Conservation (phyloP, 306 rosid genomes). For the Parietaria judaica region DNA sequence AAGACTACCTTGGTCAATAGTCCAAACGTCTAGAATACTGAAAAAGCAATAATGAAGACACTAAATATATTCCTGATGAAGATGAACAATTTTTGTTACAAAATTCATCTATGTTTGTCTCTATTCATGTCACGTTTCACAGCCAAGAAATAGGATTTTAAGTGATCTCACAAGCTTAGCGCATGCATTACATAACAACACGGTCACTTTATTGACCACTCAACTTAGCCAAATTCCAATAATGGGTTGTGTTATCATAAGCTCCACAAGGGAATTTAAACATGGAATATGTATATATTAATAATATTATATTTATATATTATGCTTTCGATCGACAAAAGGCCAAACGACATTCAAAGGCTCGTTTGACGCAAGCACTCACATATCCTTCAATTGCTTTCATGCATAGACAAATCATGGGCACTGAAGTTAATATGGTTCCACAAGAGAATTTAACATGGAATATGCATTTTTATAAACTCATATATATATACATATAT, state of each 20-base stretch:
- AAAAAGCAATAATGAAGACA: background rate
- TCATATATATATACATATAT: too few species aligned
- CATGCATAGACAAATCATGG: too few species aligned
- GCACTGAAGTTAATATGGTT: too few species aligned
- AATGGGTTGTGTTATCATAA: background rate
- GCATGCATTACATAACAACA: background rate
- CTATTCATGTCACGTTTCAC: background rate
- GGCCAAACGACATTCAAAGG: too few species aligned
- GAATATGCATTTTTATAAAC: too few species aligned
- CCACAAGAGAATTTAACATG: too few species aligned
- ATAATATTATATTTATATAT: background rate
- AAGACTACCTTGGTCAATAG: background rate
- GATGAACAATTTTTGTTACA: background rate
- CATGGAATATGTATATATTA: constrained; percentile 2
- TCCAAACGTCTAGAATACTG: background rate
- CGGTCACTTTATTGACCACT: background rate
- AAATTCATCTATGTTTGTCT: background rate
- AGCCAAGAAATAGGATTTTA: background rate
- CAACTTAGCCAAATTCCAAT: background rate
- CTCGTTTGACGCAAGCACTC: too few species aligned
- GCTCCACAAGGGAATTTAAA: background rate
- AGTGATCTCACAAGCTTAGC: background rate
- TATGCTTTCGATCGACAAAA: too few species aligned
- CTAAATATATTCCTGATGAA: background rate
- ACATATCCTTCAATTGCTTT: too few species aligned